phyloP scores from a whole-genome alignment of 495 filamentous ascomycete genomes.

The Penicillium psychrofluorescens region DNA sequence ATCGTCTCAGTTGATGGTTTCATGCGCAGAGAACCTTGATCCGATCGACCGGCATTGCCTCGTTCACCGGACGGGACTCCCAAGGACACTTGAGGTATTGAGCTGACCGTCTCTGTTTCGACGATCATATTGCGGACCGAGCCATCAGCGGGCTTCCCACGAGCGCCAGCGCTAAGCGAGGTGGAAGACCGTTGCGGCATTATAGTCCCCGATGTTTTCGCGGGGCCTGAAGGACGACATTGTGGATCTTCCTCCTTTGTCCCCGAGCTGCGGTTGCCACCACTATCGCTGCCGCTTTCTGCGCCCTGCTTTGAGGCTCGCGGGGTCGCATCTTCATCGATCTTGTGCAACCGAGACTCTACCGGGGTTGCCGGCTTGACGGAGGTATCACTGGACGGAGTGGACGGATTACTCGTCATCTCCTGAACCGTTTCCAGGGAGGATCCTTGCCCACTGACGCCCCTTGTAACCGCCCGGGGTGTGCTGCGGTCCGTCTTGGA shows the following conservation, averaged over 20 bases:
- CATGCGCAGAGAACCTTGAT: slow-evolving; percentile 68
- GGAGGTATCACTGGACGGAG: slow-evolving; percentile 51
- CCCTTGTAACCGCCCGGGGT: slow-evolving; percentile 45
- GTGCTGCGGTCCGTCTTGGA: slow-evolving; percentile 27
- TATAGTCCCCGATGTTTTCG: slow-evolving; percentile 21
- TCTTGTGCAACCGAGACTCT: slow-evolving; percentile 27
- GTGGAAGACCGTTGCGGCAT: slow-evolving; percentile 43
- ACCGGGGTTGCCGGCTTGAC: slow-evolving; percentile 21
- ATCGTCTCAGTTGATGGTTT: slow-evolving; percentile 93
- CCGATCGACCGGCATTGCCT: slow-evolving; percentile 40
- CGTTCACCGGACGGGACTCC: slow-evolving; percentile 60
- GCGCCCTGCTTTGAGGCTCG: slow-evolving; percentile 23
- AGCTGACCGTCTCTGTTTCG: slow-evolving; percentile 91
- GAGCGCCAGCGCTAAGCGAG: slow-evolving; percentile 36
- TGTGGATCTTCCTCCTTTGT: slow-evolving; percentile 22
- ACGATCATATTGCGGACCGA: slow-evolving; percentile 92
- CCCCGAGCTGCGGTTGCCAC: slow-evolving; percentile 38
- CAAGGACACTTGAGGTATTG: slow-evolving; percentile 82
- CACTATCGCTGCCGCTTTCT: slow-evolving; percentile 46
- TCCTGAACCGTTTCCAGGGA: slow-evolving; percentile 91
- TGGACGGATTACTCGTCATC: slow-evolving; percentile 67
- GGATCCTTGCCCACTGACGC: slow-evolving; percentile 56
- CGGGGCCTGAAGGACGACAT: slow-evolving; percentile 15
- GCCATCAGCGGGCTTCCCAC: slow-evolving; percentile 60
- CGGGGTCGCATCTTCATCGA: slow-evolving; percentile 34